Percentiles rank a stretch among this genome's conserved stretches.
Conservation (phyloP, 345 rosid species). For the Hibiscus tridactylites region DNA sequence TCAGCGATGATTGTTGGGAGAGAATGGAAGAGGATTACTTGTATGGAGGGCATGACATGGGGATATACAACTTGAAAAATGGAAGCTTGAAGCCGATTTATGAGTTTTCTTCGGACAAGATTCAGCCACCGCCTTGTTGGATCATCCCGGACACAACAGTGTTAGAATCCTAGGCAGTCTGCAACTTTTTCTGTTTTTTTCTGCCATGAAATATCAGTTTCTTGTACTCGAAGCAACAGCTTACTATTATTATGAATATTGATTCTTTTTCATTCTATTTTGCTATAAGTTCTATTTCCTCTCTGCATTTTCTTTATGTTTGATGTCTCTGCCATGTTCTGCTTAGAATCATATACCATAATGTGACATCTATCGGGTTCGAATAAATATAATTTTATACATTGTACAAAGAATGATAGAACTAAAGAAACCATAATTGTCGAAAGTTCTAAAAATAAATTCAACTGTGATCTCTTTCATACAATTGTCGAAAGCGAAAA, state of each 20-base stretch:
- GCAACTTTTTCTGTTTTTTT: neutral
- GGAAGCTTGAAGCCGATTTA: neutral
- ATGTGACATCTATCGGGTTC: no score
- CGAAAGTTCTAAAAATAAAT: no score
- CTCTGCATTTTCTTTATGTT: neutral
- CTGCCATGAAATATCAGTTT: neutral
- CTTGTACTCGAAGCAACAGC: neutral
- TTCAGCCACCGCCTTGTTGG: conserved; percentile 11
- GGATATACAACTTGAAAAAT: neutral
- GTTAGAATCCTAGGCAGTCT: neutral
- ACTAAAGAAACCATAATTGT: no score
- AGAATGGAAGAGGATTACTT: neutral
- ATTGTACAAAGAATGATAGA: no score
- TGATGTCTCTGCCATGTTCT: neutral
- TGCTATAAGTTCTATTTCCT: neutral
- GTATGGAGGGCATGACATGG: conserved; percentile 5
- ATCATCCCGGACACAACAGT: neutral
- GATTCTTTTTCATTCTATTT: neutral
- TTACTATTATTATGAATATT: neutral
- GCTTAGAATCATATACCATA: conserved; percentile 25
- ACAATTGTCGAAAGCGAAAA: no score
- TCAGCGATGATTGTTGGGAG: conserved; percentile 4
- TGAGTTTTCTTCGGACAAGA: neutral
- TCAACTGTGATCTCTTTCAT: no score
- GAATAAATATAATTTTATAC: no score